phyloP scores from a whole-genome alignment of 441 rosid species.

The Hypseocharis bilobata region DNA sequence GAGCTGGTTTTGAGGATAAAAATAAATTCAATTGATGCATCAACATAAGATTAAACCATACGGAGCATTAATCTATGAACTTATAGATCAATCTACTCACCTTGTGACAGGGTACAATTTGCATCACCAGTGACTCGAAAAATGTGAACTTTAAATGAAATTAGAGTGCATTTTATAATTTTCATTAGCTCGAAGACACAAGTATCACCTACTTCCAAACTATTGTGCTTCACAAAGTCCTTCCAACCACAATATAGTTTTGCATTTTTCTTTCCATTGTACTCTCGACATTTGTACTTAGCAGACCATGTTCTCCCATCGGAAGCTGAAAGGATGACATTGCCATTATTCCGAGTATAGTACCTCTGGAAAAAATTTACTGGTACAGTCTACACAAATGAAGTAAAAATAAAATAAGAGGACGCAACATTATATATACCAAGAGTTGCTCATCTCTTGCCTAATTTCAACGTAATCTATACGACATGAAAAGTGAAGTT shows the following conservation, averaged over 20 bases:
- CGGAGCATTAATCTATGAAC: too few species aligned
- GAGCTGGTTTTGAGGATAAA: too few species aligned
- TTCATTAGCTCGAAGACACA: neutral
- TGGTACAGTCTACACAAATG: neutral
- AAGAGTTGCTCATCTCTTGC: too few species aligned
- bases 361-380: neutral
- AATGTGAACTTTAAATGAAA: neutral
- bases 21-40: too few species aligned
- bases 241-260: neutral
- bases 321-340: neutral
- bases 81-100: too few species aligned
- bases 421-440: too few species aligned
- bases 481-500: neutral
- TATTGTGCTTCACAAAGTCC: neutral
- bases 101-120: neutral
- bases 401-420: neutral
- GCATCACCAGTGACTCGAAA: neutral
- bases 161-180: neutral
- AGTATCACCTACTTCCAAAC: neutral
- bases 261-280: neutral
- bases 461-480: too few species aligned
- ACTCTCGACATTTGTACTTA: neutral
- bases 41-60: too few species aligned
- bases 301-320: neutral
- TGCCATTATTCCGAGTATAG: neutral